These are phyloP conservation scores for Bryoerythrophyllum caledonicum DNA, from an alignment of 225 moss, liverwort and hornwort genomes.

Conservation along the genomic window DNA sequence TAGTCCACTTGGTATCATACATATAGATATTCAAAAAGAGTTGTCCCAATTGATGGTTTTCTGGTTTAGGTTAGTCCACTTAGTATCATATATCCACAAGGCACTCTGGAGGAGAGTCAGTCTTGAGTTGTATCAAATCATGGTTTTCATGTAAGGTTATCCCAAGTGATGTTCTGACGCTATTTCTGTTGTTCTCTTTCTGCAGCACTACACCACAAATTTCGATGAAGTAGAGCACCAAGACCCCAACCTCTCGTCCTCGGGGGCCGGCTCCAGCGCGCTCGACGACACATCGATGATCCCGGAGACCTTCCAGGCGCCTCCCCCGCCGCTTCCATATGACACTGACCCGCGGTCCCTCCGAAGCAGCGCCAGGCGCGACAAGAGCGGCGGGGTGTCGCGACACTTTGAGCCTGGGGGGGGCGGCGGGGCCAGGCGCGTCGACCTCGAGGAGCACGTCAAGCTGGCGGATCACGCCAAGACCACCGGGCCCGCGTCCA, in stretches of 20 bases:
- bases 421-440: constrained; percentile 39
- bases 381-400: constrained; percentile 58
- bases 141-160: too few species aligned
- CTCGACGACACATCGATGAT: constrained; percentile 66
- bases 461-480: constrained; percentile 21
- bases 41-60: too few species aligned
- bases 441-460: constrained; percentile 60
- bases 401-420: too few species aligned
- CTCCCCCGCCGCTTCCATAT: constrained; percentile 88
- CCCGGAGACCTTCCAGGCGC: constrained; percentile 88
- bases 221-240: constrained; percentile 81
- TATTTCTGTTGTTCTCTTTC: neutral
- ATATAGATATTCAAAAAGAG: too few species aligned
- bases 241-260: constrained; percentile 59
- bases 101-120: too few species aligned
- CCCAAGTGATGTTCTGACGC: neutral
- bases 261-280: constrained; percentile 55
- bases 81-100: too few species aligned
- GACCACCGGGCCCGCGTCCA: constrained; percentile 2
- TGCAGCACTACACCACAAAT: constrained; percentile 66
- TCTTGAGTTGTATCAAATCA: too few species aligned
- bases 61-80: too few species aligned
- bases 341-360: constrained; percentile 62
- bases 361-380: constrained; percentile 47
- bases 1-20: too few species aligned